Base-by-base conservation (phyloP, 163 green algal genomes). In the Prototheca wickerhamii region DNA sequence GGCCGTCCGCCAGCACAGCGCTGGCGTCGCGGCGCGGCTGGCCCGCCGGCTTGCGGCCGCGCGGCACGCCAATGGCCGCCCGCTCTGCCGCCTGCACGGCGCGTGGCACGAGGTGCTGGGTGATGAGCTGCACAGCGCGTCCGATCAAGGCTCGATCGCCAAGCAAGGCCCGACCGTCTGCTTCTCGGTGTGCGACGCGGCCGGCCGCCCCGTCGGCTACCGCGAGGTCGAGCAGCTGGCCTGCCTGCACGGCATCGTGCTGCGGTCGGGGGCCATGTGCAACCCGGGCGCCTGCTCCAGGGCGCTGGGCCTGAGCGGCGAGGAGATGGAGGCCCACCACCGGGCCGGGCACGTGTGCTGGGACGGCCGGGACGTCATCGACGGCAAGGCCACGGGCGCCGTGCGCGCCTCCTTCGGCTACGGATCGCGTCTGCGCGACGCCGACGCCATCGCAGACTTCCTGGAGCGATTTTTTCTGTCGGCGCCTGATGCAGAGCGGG, bases 181-280 rank as follows among this genome's bases (percentile, higher is more conserved):
- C 2, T 95, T 96, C 77, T 95, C 90, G 65, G 5, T 96, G 49
- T 26, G 84, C 28, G 56, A 76, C 0, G 25, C 70, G 4, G 81
- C 89, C 61, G 84, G 88, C 31, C 64, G 37, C 25, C 88, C 62
- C 46, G 79, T 94, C 40, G 87, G 88, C 8, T 82, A 89, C 67
- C 74, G 74, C 60, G 75, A 72, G 57, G 71, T 77, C 18, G 49
- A 77, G n/a, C 76, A 68, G 28, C 74, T 96, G 50, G 84, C 82
- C 28, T 72, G 54, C 4, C 75, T 95, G 57, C 69, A 80, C 23
- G 60, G 76, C 61, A 86, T 95, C 42, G 40, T 68, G 17, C 74
- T 96, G 52, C 77, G 91, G 35, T 82, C 80, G 20, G 91, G 91
- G 44, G 90, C 81, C 76, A 89, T 95, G 68, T 97, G 91, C 74